phyloP scores from a whole-genome alignment of 2,329 filamentous ascomycete species.

The Ceratocystiopsis minuta region DNA sequence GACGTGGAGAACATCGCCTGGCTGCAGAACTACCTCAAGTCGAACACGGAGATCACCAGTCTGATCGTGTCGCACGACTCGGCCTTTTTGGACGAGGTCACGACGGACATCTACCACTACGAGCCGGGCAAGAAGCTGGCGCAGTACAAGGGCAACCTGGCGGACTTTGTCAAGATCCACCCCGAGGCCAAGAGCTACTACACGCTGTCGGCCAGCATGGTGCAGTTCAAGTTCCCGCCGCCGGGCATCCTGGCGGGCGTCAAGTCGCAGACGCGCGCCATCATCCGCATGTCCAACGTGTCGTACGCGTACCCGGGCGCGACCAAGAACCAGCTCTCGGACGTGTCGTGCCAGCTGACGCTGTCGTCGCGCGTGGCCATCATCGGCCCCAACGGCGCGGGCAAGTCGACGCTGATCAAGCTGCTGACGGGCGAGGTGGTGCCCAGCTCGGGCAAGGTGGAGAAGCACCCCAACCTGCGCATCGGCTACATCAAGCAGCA shows the following conservation, averaged over 20 bases:
- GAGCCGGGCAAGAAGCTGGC: conserved; percentile 87
- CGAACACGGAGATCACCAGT: conserved; percentile 90
- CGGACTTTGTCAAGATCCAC: conserved; percentile 69
- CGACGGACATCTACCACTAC: conserved; percentile 98
- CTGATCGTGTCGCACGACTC: conserved; percentile 98
- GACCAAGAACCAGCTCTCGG: conserved; percentile 67
- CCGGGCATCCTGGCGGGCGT: conserved; percentile 88
- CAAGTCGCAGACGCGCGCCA: conserved; percentile 84
- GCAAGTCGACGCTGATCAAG: conserved; percentile 97
- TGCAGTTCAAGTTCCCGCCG: conserved; percentile 95
- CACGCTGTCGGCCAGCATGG: conserved; percentile 70
- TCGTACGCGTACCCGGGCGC: conserved; percentile 88
- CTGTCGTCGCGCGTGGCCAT: conserved; percentile 89
- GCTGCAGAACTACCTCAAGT: conserved; percentile 88
- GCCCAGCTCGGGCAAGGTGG: conserved; percentile 67
- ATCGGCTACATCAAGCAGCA: conserved; percentile 99
- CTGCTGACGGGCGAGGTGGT: conserved; percentile 84
- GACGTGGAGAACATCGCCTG: conserved; percentile 93
- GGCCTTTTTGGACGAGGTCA: conserved; percentile 88
- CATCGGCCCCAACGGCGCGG: conserved; percentile 92
- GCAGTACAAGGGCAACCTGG: conserved; percentile 67
- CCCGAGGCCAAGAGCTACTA: conserved; percentile 98
- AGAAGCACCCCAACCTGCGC: conserved; percentile 96
- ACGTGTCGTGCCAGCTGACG: conserved; percentile 74
- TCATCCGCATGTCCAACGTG: conserved; percentile 85